Evolutionary conservation across 2,329 filamentous ascomycete species (phyloP).

Genomic region (Blumeria hordei): DNA sequence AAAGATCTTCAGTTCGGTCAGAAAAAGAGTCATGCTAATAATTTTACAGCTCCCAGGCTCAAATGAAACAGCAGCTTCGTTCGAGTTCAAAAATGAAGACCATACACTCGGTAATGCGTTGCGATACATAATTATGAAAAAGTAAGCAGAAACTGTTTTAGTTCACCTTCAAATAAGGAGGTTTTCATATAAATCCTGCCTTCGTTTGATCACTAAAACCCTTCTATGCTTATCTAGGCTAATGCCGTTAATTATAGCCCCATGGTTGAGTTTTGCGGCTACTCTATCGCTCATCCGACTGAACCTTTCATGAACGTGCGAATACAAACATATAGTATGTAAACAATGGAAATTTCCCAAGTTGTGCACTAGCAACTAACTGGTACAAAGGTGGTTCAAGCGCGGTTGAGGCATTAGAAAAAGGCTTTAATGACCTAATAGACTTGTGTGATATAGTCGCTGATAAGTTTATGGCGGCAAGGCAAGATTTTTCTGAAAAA

Average conservation of each 20-base stretch:
- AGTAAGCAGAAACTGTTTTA: slow-evolving; percentile 30
- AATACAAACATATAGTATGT: slow-evolving; percentile 85
- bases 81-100: slow-evolving; percentile 81
- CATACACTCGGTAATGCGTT: slow-evolving; percentile 90
- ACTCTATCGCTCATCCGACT: slow-evolving; percentile 90
- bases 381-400: slow-evolving; percentile 42
- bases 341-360: not conserved
- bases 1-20: not conserved
- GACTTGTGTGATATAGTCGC: slow-evolving; percentile 82
- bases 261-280: slow-evolving; percentile 82
- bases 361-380: slow-evolving; percentile 4
- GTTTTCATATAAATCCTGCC: too few relatives aligned
- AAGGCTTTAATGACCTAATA: slow-evolving; percentile 70
- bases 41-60: slow-evolving; percentile 50
- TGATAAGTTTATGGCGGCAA: slow-evolving; percentile 59
- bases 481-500: slow-evolving; percentile 26
- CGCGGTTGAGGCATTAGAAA: slow-evolving; percentile 67
- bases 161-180: not conserved
- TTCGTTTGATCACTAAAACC: too few relatives aligned
- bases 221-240: too few relatives aligned
- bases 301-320: slow-evolving; percentile 92
- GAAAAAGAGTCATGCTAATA: not conserved
- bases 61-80: slow-evolving; percentile 71
- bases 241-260: too few relatives aligned
- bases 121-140: slow-evolving; percentile 95